A percentile compares a stretch with the other conserved stretches of the same genome.
Conservation (phyloP, 1,284 basidiomycete species). For the Singerocomus inundabilis region DNA sequence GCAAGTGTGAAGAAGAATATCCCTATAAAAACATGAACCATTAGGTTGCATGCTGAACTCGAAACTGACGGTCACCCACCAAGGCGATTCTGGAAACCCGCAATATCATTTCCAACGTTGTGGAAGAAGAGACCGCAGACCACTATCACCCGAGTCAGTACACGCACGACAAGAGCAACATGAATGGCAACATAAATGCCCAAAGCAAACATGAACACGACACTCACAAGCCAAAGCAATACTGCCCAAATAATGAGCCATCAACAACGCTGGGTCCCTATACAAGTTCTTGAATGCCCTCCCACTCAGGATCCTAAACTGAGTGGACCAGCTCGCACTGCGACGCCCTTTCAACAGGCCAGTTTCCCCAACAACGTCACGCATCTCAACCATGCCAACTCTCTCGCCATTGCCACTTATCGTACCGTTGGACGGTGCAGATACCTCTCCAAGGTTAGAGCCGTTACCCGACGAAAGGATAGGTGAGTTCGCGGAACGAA, state of each 20-base stretch:
- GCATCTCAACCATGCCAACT: slow-evolving; percentile 46
- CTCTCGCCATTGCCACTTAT: slow-evolving; percentile 17
- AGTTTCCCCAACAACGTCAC: slow-evolving; percentile 65
- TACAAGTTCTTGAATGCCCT: slow-evolving; percentile 98
- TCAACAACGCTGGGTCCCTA: slow-evolving; percentile 88
- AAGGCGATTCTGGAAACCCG: slow-evolving; percentile 89
- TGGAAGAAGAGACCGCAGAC: slow-evolving; percentile 83
- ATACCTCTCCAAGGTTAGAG: slow-evolving; percentile 4
- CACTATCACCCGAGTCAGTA: slow-evolving; percentile 42
- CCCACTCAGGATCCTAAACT: slow-evolving; percentile 91
- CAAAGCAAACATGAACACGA: slow-evolving; percentile 1
- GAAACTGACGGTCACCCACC: slow-evolving; percentile 41
- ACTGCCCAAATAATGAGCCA: slow-evolving; percentile 86
- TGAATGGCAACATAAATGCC: neutral
- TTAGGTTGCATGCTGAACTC: neutral
- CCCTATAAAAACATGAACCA: slow-evolving; percentile 43
- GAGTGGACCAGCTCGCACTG: slow-evolving; percentile 83
- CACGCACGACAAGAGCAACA: neutral
- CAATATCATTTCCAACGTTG: slow-evolving; percentile 85
- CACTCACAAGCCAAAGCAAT: slow-evolving; percentile 77
- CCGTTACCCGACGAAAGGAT: neutral
- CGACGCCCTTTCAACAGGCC: slow-evolving; percentile 73
- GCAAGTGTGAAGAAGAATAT: slow-evolving; percentile 96
- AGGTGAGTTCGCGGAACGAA: slow-evolving; percentile 33
- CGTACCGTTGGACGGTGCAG: slow-evolving; percentile 27